Evolutionary conservation across 2,329 filamentous ascomycete genomes (phyloP), one percentile per base, ranked within the genome.

Genomic region (Phialophora verrucosa): DNA sequence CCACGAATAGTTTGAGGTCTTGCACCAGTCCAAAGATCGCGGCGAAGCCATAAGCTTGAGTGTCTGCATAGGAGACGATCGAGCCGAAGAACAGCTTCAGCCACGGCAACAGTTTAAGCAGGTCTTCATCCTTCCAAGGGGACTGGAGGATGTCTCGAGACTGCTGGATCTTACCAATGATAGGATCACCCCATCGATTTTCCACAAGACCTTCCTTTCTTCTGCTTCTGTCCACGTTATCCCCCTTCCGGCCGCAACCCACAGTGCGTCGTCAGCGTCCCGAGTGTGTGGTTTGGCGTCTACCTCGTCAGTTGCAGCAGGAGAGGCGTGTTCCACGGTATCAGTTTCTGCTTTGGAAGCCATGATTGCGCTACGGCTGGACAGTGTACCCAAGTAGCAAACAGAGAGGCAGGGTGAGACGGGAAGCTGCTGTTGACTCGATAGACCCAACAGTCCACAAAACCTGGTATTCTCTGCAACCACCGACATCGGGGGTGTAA

Each of bases 31-130:
- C 62, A 27, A 64, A 64, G 2, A 64, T n/a, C 23, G 62, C 62
- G 25, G 62, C 62, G 42, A 64, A 64, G 35, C 62, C 62, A 58
- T 64, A 64, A 23, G 53, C 62, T 53, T 64, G 62, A 17, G 53
- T 64, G 44, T 64, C 62, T 58, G 62, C 38, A 51, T 64, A 64
- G 38, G 53, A 47, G 35, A 64, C 55, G 44, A 64, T 58, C 3
- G 62, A 32, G 25, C 53, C 62, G 23, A 64, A 14, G 29, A 64
- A 64, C 23, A 64, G 62, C 62, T 64, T 42, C 27, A 5, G 27
- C 2, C 32, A 12, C 32, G 32, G 32, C 32, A 12, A 10, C 32
- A 10, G 32, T 35, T 10, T 35, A 35, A 35, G 32, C 32, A 35
- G 32, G 32, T 35, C 32, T 35, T 35, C 10, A 35, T 35, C 32